phyloP scores from a whole-genome alignment of 495 filamentous ascomycete species.

The Penicillium canescens region DNA sequence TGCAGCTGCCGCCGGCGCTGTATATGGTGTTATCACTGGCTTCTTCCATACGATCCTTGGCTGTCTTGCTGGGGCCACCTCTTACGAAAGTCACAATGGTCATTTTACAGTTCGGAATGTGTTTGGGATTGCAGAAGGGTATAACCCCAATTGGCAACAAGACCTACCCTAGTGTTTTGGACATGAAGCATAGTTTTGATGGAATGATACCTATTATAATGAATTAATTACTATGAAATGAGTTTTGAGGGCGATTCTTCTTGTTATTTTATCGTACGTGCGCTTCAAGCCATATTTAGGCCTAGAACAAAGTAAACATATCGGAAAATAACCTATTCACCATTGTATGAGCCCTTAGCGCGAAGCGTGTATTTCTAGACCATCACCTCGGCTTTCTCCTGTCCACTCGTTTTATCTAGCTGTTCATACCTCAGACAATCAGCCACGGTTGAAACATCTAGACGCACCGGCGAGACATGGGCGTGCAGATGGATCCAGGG shows the following conservation, averaged over 20 bases:
- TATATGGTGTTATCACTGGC: slow-evolving; percentile 14
- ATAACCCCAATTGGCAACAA: slow-evolving; percentile 3
- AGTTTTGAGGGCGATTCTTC: too few species aligned
- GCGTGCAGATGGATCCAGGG: background rate
- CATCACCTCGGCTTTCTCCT: too few species aligned
- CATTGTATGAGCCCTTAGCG: too few species aligned
- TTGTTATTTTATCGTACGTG: too few species aligned
- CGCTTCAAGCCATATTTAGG: too few species aligned
- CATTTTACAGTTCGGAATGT: slow-evolving; percentile 9
- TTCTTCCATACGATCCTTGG: slow-evolving; percentile 14
- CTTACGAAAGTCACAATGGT: slow-evolving; percentile 7
- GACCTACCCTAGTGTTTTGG: background rate
- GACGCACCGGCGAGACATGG: background rate
- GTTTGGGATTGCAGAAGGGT: slow-evolving; percentile 10
- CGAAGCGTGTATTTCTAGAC: too few species aligned
- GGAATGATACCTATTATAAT: too few species aligned
- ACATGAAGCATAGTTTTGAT: background rate
- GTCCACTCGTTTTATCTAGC: background rate
- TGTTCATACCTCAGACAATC: background rate
- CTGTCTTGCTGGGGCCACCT: slow-evolving; percentile 3
- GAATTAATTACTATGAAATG: too few species aligned
- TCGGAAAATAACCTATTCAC: too few species aligned
- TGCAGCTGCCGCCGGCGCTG: slow-evolving; percentile 17
- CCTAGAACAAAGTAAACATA: too few species aligned
- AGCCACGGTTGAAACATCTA: background rate